phyloP scores from a whole-genome alignment of 345 rosid species.

The Balakata baccata region DNA sequence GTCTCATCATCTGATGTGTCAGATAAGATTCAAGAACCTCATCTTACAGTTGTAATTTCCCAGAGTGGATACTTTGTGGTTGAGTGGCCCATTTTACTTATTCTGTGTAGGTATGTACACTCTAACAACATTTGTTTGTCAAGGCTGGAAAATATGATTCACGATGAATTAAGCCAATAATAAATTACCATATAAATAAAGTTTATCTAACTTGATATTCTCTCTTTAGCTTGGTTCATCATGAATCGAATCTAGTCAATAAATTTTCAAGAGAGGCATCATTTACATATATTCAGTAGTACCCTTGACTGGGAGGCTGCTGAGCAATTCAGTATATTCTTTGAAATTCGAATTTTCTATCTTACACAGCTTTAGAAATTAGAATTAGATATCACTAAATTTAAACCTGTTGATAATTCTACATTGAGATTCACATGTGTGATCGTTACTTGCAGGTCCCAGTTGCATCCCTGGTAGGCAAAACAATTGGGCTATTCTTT shows the following conservation, averaged over 20 bases:
- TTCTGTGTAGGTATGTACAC: neutral
- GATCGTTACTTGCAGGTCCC: conserved; percentile 35
- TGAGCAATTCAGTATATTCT: neutral
- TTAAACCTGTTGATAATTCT: neutral
- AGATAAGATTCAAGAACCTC: neutral
- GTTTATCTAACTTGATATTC: too few relatives aligned
- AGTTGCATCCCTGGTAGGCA: conserved; percentile 44
- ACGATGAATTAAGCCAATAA: too few relatives aligned
- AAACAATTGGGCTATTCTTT: conserved; percentile 53
- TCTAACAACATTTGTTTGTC: neutral
- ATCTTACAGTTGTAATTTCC: neutral
- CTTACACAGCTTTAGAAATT: too few relatives aligned
- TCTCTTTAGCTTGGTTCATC: too few relatives aligned
- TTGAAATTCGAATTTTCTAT: too few relatives aligned
- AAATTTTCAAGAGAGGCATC: too few relatives aligned
- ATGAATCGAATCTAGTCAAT: too few relatives aligned
- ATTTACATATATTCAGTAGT: too few relatives aligned
- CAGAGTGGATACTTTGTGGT: neutral
- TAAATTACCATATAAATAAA: too few relatives aligned
- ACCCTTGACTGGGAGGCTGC: neutral
- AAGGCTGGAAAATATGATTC: too few relatives aligned
- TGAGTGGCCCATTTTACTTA: neutral
- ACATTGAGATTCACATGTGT: neutral
- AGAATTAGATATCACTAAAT: neutral
- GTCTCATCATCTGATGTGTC: neutral